Base-by-base conservation (phyloP, 768 basidiomycete species). In the Multifurca ochricompacta region DNA sequence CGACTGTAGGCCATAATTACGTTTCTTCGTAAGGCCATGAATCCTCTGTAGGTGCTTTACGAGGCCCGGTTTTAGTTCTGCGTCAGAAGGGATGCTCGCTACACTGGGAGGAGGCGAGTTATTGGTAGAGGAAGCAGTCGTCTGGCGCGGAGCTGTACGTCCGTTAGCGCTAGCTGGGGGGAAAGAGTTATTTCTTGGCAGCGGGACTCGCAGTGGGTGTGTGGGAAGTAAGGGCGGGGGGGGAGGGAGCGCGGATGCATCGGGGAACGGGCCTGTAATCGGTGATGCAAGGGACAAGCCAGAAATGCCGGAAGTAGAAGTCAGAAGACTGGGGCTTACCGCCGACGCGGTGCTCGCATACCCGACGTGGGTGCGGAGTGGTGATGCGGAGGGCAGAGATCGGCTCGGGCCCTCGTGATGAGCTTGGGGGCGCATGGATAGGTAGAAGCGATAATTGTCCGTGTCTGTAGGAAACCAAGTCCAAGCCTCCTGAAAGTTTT, bases 11-110 rank as follows among this genome's bases (percentile, higher is more conserved):
- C 60, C 60, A 41, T 52, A 59, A 35, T 59, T 59, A 19, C 60
- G 60, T 51, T 59, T 59, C 36, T 61, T 61, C 9, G 60, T 61
- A 13, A 61, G 60, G 30, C 60, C 60, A 28, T 61, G 60, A 35
- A 59, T 16, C 47, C 49, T 61, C 23, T 61, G 60, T 4, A 61
- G 51, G 32, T 61, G 60, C 35, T 55, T 59, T 16, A 61, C 60
- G 14, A 61, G 54, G 37, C 58, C 32, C 23, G 50, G 58, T 19
- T 54, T 59, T 23, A 32, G 53, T 27, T 45, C 43, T 25, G 21
- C 18, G 14, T 49, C 58, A 9, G 58, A 28, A 21, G 39, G 30
- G 31, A 39, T 34, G 8, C 4, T 51, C 18, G 54, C 23, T 2
- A n/a, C 42, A 14, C 43, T 25, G 13, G 30, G 42, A 40, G 54